Conservation (phyloP, 768 basidiomycete species). For the Calocera viscosa region DNA sequence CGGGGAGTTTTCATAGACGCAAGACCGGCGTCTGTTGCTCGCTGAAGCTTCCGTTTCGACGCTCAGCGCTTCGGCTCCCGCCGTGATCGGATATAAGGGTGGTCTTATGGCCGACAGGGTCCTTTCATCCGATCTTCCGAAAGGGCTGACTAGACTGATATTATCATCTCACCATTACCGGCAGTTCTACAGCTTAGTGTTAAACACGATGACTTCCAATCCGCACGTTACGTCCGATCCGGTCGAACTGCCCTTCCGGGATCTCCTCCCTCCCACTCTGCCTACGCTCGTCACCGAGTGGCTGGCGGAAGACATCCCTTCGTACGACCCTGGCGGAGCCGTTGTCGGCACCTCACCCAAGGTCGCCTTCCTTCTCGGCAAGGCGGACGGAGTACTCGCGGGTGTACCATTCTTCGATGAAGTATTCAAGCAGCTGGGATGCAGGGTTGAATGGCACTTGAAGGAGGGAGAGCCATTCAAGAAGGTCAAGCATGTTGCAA, state of each 20-base stretch:
- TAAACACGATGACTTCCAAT: neutral
- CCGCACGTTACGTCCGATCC: neutral
- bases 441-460: slow-evolving; percentile 94
- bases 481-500: slow-evolving; percentile 75
- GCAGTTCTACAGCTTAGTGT: neutral
- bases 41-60: too few relatives aligned
- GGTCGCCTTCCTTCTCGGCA: slow-evolving; percentile 77
- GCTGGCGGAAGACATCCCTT: slow-evolving; percentile 89
- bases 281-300: slow-evolving; percentile 64
- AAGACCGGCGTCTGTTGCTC: too few relatives aligned
- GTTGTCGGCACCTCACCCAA: slow-evolving; percentile 85
- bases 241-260: slow-evolving; percentile 22
- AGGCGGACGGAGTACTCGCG: slow-evolving; percentile 64
- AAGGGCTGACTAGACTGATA: too few relatives aligned
- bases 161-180: too few relatives aligned
- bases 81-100: too few relatives aligned
- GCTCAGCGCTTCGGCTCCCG: too few relatives aligned
- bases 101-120: too few relatives aligned
- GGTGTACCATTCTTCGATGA: slow-evolving; percentile 94
- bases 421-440: slow-evolving; percentile 76
- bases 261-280: slow-evolving; percentile 92
- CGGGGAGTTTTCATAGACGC: too few relatives aligned
- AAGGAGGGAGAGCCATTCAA: slow-evolving; percentile 71
- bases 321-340: slow-evolving; percentile 92
- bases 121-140: too few relatives aligned